Base-by-base conservation (phyloP, 129 eudicot genomes). In the Flaveria linearis region DNA sequence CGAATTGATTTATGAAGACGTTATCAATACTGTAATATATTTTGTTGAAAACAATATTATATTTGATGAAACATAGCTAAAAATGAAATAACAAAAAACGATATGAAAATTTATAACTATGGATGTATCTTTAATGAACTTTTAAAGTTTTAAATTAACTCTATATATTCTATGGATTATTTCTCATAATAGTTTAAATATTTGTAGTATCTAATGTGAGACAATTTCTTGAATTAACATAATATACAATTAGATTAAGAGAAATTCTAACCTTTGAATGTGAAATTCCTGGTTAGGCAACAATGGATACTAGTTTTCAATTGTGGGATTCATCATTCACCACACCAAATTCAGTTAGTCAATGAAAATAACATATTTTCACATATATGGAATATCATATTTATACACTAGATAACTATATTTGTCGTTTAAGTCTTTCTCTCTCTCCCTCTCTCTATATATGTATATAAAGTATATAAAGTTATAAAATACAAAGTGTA, bases 291-390 rank as follows among this genome's bases (percentile, higher is more conserved):
- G 26, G 78, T 71, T 73, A 82, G 79, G 83, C 49, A 30, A 55
- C 69, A 64, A 73, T 41, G 51, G 74, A 41, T 73, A 1, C 39
- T 16, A 64, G 46, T 42, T 39, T 63, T 28, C 73, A 17, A 41
- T 64, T 41, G 79, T 80, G 79, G 83, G 36, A 80, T 73, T 73
- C 74, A 73, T 80, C 74, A 80, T 73, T 64, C 45, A 42, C 79
- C 52, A 42, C 79, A 80, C 62, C 17, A 65, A 66, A 16, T 17
- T 6, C 57, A 51, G 11, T 22, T 39, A 52, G 75, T 65, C 79
- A 80, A 80, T 65, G 55, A 72, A 68, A 79, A 23, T 66, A 14
- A 13, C 71, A 52, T 45, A 16, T 8, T 23, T 43, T 63, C 22
- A 2, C 2, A 69, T 20, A 20, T 20, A 77, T 62, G 47, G 61